phyloP scores from a whole-genome alignment of 2,329 filamentous ascomycete species.

The Diaporthe citri region DNA sequence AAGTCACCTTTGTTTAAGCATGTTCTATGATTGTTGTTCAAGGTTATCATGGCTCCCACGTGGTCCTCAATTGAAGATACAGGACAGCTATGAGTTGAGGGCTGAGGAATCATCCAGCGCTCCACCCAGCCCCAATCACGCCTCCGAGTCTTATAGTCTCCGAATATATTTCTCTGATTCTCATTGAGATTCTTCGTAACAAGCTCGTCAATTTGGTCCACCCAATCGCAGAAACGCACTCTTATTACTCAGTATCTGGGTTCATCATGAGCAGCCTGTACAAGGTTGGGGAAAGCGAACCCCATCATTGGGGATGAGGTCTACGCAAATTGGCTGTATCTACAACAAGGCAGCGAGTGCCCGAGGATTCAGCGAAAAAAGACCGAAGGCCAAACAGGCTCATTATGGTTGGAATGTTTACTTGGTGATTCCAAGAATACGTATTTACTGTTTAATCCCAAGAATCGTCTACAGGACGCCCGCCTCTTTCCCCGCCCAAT shows the following conservation, averaged over 20 bases:
- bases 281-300: too few species aligned
- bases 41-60: background rate
- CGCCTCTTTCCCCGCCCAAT: background rate
- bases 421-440: background rate
- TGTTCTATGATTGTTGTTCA: background rate
- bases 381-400: too few species aligned
- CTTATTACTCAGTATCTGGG: too few species aligned
- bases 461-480: rapidly evolving
- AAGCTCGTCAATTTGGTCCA: background rate
- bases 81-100: background rate
- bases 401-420: background rate
- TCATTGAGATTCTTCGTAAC: background rate
- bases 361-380: too few species aligned
- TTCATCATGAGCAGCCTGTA: too few species aligned
- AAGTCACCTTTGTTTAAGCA: slow-evolving; percentile 57
- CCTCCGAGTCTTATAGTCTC: background rate
- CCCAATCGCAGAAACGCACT: too few species aligned
- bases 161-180: background rate
- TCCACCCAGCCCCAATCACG: too few species aligned
- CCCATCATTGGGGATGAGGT: too few species aligned
- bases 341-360: too few species aligned
- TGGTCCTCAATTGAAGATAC: background rate
- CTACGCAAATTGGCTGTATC: background rate
- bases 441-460: background rate
- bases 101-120: background rate